Evolutionary conservation across 2,329 filamentous ascomycete species (phyloP), one percentile per base, ranked within the genome.

Genomic region (Taxawa tesnikishii): DNA sequence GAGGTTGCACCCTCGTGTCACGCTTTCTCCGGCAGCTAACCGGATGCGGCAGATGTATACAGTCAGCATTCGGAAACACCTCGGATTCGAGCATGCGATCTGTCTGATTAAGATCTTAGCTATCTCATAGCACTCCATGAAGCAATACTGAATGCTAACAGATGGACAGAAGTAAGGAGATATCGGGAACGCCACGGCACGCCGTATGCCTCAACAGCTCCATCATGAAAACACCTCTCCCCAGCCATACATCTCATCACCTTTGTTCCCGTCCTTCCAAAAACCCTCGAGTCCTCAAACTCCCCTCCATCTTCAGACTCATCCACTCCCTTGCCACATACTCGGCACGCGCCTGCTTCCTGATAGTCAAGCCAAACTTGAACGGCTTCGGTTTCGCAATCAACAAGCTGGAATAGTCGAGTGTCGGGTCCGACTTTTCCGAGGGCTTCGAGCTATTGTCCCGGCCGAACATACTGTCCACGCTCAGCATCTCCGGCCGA

Each of bases 351-450:
- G 39, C 38, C 11, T 41, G 30, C 27, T 48, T 37, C 3, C 61
- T 52, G 4, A 60, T 49, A 27, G 34, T 45, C 15, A 65, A 46
- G 8, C 52, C 34, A 39, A 64, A 63, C 25, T 54, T 50, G 48
- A 64, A 64, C 0, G 60, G 60, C 11, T 57, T 41, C 2, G 61
- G 61, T 36, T 64, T 63, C 2, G 60, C 59, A 28, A 63, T 64
- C 18, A 64, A 51, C 8, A 64, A 43, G 9, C 55, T 59, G 9
- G 56, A 55, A 42, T 55, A 63, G 38, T 60, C 50, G 23, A 63
- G 54, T 1, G 60, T 63, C 1, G 59, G 59, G 29, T 63, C 59
- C 8, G 18, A 16, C 5, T 32, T 51, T 40, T n/a, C 31, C 12
- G 18, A 19, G 29, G 31, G 26, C 8, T 8, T 8, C n/a, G 19